Evolutionary conservation across 306 rosid genomes (phyloP), one percentile per base, ranked within the genome.

Genomic region (Citrullus amarus): DNA sequence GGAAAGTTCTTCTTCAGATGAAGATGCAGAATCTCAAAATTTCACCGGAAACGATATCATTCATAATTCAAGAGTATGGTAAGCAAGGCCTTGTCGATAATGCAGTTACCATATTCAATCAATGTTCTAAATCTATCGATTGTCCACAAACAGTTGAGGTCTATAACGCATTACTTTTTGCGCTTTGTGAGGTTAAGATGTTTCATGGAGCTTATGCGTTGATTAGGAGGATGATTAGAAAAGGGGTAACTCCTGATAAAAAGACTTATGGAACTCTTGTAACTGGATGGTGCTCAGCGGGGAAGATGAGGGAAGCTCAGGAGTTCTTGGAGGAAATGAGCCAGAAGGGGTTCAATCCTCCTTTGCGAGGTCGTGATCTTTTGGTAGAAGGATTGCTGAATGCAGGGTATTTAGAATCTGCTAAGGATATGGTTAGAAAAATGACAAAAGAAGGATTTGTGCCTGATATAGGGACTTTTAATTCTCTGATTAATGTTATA

Each of bases 341-440:
- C 36, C 57, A 81, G 10, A 94, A 84, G 25, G 98, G 97, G 16
- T 92, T 89, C 75, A 90, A 88, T 13, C 98, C 98, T 4, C 96
- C 98, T 0, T 84, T 90, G 10, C 80, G 98, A 15, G 97, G 97
- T 12, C 96, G 98, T 2, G 98, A 94, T 79, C 94, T 94, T 44
- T 87, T 94, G n/a, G 82, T 94, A 1, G 97, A 94, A 61, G 98
- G 97, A 36, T 30, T 94, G 66, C 57, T 94, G 46, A 92, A 90
- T 28, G 98, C 96, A 0, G 98, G 97, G 0, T 85, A 86, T 20
- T 36, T 92, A 0, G 97, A 94, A 81, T 85, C 90, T 2, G 98
- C 98, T 0, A 92, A 94, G 39, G 91, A 76, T 1, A 90, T 89
- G 96, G 87, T 92, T 46, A 85, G 89, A 43, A 92, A 89, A 36